Percentiles rank a stretch among this genome's conserved stretches.
Evolutionary conservation across 176 grass and related monocot genomes (phyloP).

Genomic region (Metroxylon sagu): DNA sequence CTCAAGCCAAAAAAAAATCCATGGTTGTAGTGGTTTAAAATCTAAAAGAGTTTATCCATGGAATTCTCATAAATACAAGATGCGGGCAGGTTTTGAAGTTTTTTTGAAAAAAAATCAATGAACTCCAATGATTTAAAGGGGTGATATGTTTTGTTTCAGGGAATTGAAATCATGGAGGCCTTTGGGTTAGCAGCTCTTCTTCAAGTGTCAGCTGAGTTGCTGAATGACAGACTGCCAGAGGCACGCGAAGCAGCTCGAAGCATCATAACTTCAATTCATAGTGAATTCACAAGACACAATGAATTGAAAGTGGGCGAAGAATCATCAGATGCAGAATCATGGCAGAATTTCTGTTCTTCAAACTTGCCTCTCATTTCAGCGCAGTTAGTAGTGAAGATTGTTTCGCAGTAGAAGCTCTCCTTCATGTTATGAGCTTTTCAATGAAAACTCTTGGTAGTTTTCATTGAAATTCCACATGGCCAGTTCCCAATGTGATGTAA

Average conservation of each 20-base stretch:
- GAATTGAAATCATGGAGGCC: slow-evolving; percentile 45
- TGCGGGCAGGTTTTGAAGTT: no score
- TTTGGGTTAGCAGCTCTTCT: slow-evolving; percentile 63
- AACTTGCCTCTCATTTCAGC: slow-evolving; percentile 74
- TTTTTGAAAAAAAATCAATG: no score
- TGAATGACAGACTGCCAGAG: slow-evolving; percentile 87
- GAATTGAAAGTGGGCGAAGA: slow-evolving; percentile 2
- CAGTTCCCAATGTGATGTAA: no score
- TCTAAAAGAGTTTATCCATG: no score
- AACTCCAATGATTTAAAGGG: no score
- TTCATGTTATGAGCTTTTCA: not conserved
- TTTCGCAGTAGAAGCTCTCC: slow-evolving; percentile 19
- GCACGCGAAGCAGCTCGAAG: slow-evolving; percentile 70
- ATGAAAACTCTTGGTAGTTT: no score
- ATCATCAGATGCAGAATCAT: slow-evolving; percentile 24
- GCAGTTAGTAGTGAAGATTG: slow-evolving; percentile 61
- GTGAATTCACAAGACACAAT: slow-evolving; percentile 36
- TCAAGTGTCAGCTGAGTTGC: slow-evolving; percentile 57
- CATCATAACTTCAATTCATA: slow-evolving; percentile 46
- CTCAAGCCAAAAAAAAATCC: no score
- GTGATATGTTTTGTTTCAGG: slow-evolving; percentile 20
- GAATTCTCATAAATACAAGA: no score
- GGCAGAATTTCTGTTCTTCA: slow-evolving; percentile 72
- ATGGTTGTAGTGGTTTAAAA: no score
- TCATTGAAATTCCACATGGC: no score